Evolutionary conservation across 2,329 filamentous ascomycete species (phyloP).

Genomic region (Calonectria honghensis): DNA sequence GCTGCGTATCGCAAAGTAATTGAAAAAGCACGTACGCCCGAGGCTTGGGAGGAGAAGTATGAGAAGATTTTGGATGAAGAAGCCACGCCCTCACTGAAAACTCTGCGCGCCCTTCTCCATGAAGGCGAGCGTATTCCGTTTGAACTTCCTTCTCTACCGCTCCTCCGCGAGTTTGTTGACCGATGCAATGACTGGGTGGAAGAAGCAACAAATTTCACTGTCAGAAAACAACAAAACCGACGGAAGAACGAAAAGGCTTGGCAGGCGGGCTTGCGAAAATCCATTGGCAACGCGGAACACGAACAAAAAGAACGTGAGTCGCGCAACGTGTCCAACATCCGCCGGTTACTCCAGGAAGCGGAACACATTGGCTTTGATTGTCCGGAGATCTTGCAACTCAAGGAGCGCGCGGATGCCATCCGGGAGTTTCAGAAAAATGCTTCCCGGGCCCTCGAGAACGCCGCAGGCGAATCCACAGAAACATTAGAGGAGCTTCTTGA

Average conservation of each 20-base stretch:
- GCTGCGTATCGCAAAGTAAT: slow-evolving; percentile 83
- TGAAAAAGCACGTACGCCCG: slow-evolving; percentile 90
- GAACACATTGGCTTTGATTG: slow-evolving; percentile 94
- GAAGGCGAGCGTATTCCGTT: slow-evolving; percentile 98
- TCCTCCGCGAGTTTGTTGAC: slow-evolving; percentile 92
- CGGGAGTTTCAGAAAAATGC: slow-evolving; percentile 88
- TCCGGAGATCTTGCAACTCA: slow-evolving; percentile 89
- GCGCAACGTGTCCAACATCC: slow-evolving; percentile 91
- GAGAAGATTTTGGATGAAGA: slow-evolving; percentile 89
- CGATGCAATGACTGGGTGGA: slow-evolving; percentile 99
- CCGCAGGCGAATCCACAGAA: slow-evolving; percentile 77
- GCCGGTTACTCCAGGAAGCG: slow-evolving; percentile 87
- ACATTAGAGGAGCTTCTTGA: slow-evolving; percentile 95
- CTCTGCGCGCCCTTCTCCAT: slow-evolving; percentile 86
- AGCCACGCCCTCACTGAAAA: slow-evolving; percentile 88
- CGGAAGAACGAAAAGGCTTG: slow-evolving; percentile 94
- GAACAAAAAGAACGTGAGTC: slow-evolving; percentile 91
- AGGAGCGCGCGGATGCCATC: slow-evolving; percentile 90
- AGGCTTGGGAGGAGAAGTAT: slow-evolving; percentile 93
- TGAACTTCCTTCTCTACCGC: slow-evolving; percentile 86
- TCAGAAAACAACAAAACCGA: slow-evolving; percentile 97
- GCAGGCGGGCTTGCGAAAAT: slow-evolving; percentile 84
- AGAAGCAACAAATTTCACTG: slow-evolving; percentile 96
- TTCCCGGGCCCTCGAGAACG: slow-evolving; percentile 80
- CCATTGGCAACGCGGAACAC: slow-evolving; percentile 70